Evolutionary conservation across 2,329 filamentous ascomycete species (phyloP), one percentile per base, ranked within the genome.

Genomic region (Periconia sp.): DNA sequence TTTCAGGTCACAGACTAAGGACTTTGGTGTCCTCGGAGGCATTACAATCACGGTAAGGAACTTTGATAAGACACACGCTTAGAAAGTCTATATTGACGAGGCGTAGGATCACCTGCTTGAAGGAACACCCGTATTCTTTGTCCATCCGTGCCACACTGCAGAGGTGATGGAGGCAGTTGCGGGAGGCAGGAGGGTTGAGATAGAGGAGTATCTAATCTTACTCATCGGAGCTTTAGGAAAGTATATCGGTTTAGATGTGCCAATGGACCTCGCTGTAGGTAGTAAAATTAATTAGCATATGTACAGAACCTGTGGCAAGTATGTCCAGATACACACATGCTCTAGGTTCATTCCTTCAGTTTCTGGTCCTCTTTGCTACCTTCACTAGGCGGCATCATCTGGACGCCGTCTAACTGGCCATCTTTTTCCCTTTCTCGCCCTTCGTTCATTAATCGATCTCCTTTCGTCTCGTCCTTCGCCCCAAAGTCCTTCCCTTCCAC

Each of bases 181-280:
- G 11, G 25, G 4, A 4, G 35, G 55, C 36, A 40, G 56, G 43
- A 50, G 60, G n/a, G 52, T 75, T 31, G 70, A 57, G 13, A 69
- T 76, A 5, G 67, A 85, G 59, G 78, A 85, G 58, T 97, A 97
- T 74, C 78, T 97, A 62, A 81, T 90, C 72, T 74, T 90, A 41
- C 97, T 92, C 92, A 78, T 96, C 50, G 92, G 92, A n/a, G 74
- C 95, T 44, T 83, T 95, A 31, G 92, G 92, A 46, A 83, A 83
- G 37, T 86, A 84, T 55, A 87, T 96, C 28, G 88, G 89, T 43
- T 77, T 97, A 53, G 84, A 84, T 78, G 76, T 95, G 50, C 89
- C 89, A n/a, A n/a, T n/a, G n/a, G n/a, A n/a, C n/a, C n/a, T n/a
- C n/a, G n/a, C n/a, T n/a, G n/a, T n/a, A n/a, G n/a, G n/a, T n/a